These are phyloP conservation scores for Athelia sp. DNA, from an alignment of 1,284 basidiomycete genomes.

Conservation along the genomic window DNA sequence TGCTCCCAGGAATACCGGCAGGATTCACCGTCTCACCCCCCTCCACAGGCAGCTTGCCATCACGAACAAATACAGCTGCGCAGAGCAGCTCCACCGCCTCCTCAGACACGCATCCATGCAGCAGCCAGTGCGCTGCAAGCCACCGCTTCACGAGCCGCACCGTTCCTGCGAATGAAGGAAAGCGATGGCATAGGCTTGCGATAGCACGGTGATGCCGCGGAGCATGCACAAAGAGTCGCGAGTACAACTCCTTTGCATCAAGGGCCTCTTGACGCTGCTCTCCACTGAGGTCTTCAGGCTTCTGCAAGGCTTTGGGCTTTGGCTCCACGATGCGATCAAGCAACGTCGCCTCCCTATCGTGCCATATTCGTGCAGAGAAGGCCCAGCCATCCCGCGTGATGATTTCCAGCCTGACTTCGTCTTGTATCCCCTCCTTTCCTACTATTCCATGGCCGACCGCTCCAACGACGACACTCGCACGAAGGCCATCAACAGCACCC, in stretches of 20 bases:
- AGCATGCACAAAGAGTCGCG: slow-evolving; percentile 68
- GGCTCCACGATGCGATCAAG: slow-evolving; percentile 67
- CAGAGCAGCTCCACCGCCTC: slow-evolving; percentile 87
- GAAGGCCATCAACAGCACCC: slow-evolving; percentile 43
- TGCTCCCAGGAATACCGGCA: slow-evolving; percentile 52
- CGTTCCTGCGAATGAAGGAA: slow-evolving; percentile 78
- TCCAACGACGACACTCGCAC: slow-evolving; percentile 55
- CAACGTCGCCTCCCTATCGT: slow-evolving; percentile 81
- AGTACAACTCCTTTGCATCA: slow-evolving; percentile 63
- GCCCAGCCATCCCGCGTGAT: slow-evolving; percentile 83
- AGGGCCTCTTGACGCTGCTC: slow-evolving; percentile 52
- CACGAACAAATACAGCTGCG: slow-evolving; percentile 56
- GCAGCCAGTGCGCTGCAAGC: slow-evolving; percentile 88
- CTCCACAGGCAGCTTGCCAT: slow-evolving; percentile 23
- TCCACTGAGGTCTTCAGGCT: slow-evolving; percentile 33
- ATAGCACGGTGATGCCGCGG: slow-evolving; percentile 87
- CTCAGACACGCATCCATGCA: slow-evolving; percentile 61
- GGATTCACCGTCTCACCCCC: slow-evolving; percentile 23
- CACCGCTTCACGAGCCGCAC: slow-evolving; percentile 90
- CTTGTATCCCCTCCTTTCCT: slow-evolving; percentile 54
- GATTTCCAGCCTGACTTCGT: slow-evolving; percentile 75
- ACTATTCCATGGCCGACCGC: slow-evolving; percentile 43
- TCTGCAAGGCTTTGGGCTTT: slow-evolving; percentile 28
- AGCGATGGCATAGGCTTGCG: slow-evolving; percentile 75
- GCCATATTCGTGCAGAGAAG: slow-evolving; percentile 81